Base-by-base conservation (phyloP, 768 basidiomycete species). In the Lentinula edodes region DNA sequence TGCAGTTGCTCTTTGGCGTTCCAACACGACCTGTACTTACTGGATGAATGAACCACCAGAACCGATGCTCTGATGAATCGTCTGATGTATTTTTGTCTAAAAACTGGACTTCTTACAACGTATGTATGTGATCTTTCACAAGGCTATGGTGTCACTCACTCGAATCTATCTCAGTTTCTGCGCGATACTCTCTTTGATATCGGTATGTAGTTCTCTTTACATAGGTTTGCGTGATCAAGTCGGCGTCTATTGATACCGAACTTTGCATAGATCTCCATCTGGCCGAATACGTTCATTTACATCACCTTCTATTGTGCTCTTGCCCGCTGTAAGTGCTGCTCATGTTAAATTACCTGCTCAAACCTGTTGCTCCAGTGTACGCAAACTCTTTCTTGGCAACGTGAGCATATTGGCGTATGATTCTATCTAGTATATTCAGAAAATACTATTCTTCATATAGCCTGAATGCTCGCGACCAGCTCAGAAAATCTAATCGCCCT, bases 251-350 rank as follows among this genome's bases (percentile, higher is more conserved):
- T 20, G 32, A 39, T 36, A n/a, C 0, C 15, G 23, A 3, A 16
- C 2, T n/a, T n/a, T 28, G 28, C 28, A 13, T 48, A 59, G 58
- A 59, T 59, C 32, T 59, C 58, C 15, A 6, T 50, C 16, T 59
- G 58, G 58, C 58, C 58, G 32, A 15, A 36, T 32, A 59, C 58
- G 13, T 59, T 59, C 1, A 38, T 59, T 3, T 59, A 59, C 23
- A 59, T 59, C 15, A 50, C 58, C 6, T 59, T 59, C 45, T 59
- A 59, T 48, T 48, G 45, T n/a, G 46, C 28, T 13, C 58, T 59
- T 15, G 58, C 58, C 35, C 58, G 58, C 13, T 23, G 58, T 50
- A 59, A 59, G 58, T 50, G n/a, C 13, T 10, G 28, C 3, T 28
- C 28, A 28, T 28, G 28, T 28, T 28, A 28, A 1, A 28, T 28